Base-by-base conservation (phyloP, 495 filamentous ascomycete genomes). In the Emericellopsis terricola region DNA sequence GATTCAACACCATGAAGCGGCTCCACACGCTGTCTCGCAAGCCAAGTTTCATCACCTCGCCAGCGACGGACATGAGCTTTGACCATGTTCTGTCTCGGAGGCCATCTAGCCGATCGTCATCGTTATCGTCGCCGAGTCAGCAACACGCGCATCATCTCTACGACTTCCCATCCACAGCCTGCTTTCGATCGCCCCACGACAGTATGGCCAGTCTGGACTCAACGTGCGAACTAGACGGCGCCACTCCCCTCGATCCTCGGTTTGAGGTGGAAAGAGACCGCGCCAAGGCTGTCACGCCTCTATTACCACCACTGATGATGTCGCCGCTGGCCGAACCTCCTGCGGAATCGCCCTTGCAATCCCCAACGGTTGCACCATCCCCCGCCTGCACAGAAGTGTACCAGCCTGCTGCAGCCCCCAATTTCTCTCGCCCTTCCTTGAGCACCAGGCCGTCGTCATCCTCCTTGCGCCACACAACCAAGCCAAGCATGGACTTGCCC, bases 221-320 rank as follows among this genome's bases (percentile, higher is more conserved):
- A 3, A 53, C 57, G 8, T 49, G 43, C 13, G 56, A 71, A 8
- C 67, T 79, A 29, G 68, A 83, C 28, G 65, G 71, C 29, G 59
- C 65, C 24, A 68, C 65, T 27, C 66, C 68, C 2, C 71, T 72
- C 34, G 56, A 62, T 28, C 39, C 51, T 15, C 46, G 58, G 5
- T 46, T 41, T 15, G 48, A 46, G 7, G 50, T 66, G 10, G 71
- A 81, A 20, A 69, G 67, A 9, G 67, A 78, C 15, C 64, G 69
- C 28, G 61, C 59, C 10, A 64, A 75, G 39, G 75, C 81, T 0
- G 76, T 76, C 3, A 92, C 85, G 2, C 85, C 85, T 4, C 61
- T 93, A 8, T 63, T 93, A 0, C 83, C 84, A 2, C 84, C 85
- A 0, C 59, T 91, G 31, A 65, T 86, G 57, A 72, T 71, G 26